Percentiles rank a stretch among this genome's conserved stretches.
Evolutionary conservation across 2,329 filamentous ascomycete species (phyloP).

Genomic region (Alternaria brassicicola): DNA sequence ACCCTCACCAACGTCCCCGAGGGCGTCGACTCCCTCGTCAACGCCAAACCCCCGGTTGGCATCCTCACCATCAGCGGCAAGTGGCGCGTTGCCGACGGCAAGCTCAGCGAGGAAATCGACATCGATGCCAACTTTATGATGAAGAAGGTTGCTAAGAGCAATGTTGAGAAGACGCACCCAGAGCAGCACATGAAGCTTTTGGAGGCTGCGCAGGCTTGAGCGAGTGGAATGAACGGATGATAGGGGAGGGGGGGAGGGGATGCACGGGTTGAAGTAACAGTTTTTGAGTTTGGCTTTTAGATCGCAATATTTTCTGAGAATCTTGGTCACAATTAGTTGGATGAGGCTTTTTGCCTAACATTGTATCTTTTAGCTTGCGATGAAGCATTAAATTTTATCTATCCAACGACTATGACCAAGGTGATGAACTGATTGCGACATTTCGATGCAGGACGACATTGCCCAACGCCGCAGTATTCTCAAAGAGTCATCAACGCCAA

Average conservation of each 20-base stretch:
- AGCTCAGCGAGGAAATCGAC: slow-evolving; percentile 48
- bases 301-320: no score
- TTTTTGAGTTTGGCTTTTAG: background rate
- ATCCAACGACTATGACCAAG: no score
- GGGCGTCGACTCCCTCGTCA: slow-evolving; percentile 48
- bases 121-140: slow-evolving; percentile 52
- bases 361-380: background rate
- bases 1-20: slow-evolving; percentile 46
- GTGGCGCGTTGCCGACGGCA: slow-evolving; percentile 44
- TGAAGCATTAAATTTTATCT: no score
- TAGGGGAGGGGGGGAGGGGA: background rate
- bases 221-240: background rate
- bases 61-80: slow-evolving; percentile 47
- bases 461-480: no score
- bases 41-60: slow-evolving; percentile 49
- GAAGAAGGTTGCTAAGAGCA: slow-evolving; percentile 52
- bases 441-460: no score
- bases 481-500: no score
- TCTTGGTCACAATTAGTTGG: no score
- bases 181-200: slow-evolving; percentile 47
- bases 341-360: background rate
- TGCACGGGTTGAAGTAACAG: background rate
- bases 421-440: no score
- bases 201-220: slow-evolving; percentile 36
- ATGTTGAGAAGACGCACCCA: slow-evolving; percentile 50